Percentiles rank a stretch among this genome's conserved stretches.
Evolutionary conservation across 2,329 filamentous ascomycete genomes (phyloP).

Genomic region (Botrytis elliptica): DNA sequence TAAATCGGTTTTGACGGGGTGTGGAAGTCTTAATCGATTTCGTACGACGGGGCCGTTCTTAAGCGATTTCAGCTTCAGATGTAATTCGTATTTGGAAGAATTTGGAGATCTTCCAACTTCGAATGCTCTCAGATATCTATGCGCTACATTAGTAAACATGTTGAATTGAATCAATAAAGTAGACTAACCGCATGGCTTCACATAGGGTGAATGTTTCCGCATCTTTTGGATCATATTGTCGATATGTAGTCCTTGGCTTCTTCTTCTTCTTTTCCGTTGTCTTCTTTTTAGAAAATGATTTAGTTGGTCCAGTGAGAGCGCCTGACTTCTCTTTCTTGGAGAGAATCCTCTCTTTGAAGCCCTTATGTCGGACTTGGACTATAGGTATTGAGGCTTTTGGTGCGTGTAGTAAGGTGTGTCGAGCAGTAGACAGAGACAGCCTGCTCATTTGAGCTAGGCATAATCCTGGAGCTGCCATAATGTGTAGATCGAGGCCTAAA

Average conservation of each 20-base stretch:
- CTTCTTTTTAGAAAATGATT: constrained; percentile 39
- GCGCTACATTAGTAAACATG: constrained; percentile 19
- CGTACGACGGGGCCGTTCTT: constrained; percentile 86
- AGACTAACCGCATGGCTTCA: constrained; percentile 82
- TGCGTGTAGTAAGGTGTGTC: constrained; percentile 21
- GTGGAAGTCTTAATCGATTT: constrained; percentile 82
- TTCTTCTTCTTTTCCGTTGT: constrained; percentile 37
- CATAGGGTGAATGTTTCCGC: constrained; percentile 73
- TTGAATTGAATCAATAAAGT: not conserved
- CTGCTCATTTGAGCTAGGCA: constrained; percentile 40
- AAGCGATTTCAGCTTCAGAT: constrained; percentile 76
- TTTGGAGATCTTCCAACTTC: constrained; percentile 81
- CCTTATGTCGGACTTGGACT: constrained; percentile 25
- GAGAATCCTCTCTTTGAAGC: constrained; percentile 24
- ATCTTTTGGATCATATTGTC: constrained; percentile 40
- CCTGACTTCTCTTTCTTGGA: constrained; percentile 30
- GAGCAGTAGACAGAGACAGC: constrained; percentile 28
- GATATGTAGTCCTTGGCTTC: constrained; percentile 38
- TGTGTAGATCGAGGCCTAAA: constrained; percentile 21
- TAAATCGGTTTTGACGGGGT: constrained; percentile 84
- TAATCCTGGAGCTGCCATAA: constrained; percentile 36
- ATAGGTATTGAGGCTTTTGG: constrained; percentile 31
- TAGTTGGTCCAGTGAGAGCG: constrained; percentile 21
- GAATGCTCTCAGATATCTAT: constrained; percentile 82
- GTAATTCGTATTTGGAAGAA: constrained; percentile 81